A percentile compares a stretch with the other conserved stretches of the same genome.
These are phyloP conservation scores for Ustilago lituana DNA, from an alignment of 1,284 basidiomycete genomes.

Conservation along the genomic window DNA sequence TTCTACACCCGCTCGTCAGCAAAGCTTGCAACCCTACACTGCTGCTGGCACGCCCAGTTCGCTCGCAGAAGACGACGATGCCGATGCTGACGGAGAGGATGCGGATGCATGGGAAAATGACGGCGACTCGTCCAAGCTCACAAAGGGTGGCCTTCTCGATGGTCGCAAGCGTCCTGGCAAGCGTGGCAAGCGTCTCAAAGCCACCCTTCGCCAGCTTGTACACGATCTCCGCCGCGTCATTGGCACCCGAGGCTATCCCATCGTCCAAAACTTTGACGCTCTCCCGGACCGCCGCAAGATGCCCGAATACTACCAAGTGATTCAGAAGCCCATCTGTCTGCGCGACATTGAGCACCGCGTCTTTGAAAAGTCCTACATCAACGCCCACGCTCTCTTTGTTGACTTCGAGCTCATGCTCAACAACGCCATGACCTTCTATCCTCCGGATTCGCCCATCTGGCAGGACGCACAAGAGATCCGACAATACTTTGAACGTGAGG, in stretches of 20 bases:
- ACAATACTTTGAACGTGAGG: constrained; percentile 53
- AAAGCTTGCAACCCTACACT: constrained; percentile 26
- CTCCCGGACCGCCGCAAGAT: constrained; percentile 56
- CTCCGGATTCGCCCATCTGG: constrained; percentile 55
- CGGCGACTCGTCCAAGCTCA: constrained; percentile 33
- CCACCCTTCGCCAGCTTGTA: constrained; percentile 56
- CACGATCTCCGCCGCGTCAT: constrained; percentile 39
- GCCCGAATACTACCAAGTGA: constrained; percentile 65
- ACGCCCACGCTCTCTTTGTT: constrained; percentile 53
- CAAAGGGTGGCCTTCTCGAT: constrained; percentile 44
- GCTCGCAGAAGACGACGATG: constrained; percentile 36
- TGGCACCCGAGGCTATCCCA: constrained; percentile 37
- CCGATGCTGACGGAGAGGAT: constrained; percentile 20
- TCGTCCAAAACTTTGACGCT: constrained; percentile 54
- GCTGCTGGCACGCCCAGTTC: constrained; percentile 32
- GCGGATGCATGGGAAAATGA: constrained; percentile 23
- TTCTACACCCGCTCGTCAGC: constrained; percentile 24
- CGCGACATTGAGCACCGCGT: constrained; percentile 55
- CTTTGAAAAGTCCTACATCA: constrained; percentile 56
- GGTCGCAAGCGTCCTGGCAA: constrained; percentile 52
- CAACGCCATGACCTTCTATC: constrained; percentile 64
- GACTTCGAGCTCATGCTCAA: constrained; percentile 63
- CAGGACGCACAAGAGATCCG: constrained; percentile 58
- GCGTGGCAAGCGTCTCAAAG: constrained; percentile 62
- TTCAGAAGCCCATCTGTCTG: constrained; percentile 57